Evolutionary conservation across 2,329 filamentous ascomycete species (phyloP).

Genomic region (Alternaria rosae): DNA sequence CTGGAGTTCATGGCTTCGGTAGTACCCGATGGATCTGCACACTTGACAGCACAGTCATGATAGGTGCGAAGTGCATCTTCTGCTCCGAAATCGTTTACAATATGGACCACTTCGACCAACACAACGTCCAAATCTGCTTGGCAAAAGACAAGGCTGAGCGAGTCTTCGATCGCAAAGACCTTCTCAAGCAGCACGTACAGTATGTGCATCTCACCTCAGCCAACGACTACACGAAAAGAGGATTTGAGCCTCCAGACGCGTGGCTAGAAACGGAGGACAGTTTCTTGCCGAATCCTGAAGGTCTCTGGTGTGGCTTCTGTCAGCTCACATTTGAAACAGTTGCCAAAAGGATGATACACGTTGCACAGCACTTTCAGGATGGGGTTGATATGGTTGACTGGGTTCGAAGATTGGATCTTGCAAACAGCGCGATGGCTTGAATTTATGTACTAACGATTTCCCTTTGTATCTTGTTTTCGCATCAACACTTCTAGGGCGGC

Average conservation of each 20-base stretch:
- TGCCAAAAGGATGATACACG: not conserved
- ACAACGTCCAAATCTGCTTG: not conserved
- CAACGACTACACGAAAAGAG: not conserved
- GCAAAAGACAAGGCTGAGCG: not conserved
- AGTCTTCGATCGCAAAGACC: not conserved
- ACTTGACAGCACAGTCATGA: not conserved
- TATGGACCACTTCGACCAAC: not conserved
- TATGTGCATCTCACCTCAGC: not conserved
- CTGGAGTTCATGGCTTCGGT: not conserved
- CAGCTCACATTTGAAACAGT: not conserved
- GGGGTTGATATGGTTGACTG: not conserved
- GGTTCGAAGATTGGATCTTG: not conserved
- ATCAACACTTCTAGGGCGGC: no score
- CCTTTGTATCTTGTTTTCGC: not conserved
- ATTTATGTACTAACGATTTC: not conserved
- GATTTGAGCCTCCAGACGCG: not conserved
- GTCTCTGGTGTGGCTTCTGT: not conserved
- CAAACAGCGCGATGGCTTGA: accelerated
- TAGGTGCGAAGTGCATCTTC: not conserved
- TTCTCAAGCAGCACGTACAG: not conserved
- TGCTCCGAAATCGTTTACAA: not conserved
- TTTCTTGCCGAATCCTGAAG: not conserved
- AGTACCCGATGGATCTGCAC: not conserved
- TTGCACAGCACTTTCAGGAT: not conserved
- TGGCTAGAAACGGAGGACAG: not conserved